These are phyloP conservation scores for Agrocybe praecox DNA, from an alignment of 768 basidiomycete genomes.

Conservation along the genomic window DNA sequence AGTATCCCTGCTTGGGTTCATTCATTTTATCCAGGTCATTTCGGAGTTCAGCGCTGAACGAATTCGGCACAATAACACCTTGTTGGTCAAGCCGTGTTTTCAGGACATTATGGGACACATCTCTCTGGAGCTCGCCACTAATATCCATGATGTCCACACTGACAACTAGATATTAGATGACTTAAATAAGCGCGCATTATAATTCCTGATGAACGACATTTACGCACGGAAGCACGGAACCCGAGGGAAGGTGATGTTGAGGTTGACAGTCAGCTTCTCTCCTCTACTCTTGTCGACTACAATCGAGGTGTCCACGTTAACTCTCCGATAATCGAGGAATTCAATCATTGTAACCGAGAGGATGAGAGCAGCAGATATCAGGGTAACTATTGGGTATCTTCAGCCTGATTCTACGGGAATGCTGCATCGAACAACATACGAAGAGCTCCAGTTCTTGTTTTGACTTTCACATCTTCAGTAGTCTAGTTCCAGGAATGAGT, in stretches of 20 bases:
- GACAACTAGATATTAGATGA: slow-evolving; percentile 59
- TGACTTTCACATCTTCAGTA: slow-evolving; percentile 98
- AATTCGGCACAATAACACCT: slow-evolving; percentile 61
- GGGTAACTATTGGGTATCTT: slow-evolving; percentile 64
- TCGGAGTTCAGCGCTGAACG: slow-evolving; percentile 63
- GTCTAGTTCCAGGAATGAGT: slow-evolving; percentile 56
- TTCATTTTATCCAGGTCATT: slow-evolving; percentile 88
- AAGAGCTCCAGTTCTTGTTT: slow-evolving; percentile 92
- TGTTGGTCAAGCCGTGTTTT: slow-evolving; percentile 74
- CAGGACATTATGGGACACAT: slow-evolving; percentile 85
- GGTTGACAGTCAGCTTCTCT: slow-evolving; percentile 87
- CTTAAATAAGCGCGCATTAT: neutral
- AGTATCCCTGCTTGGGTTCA: slow-evolving; percentile 67
- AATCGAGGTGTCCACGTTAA: slow-evolving; percentile 88
- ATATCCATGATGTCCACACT: slow-evolving; percentile 99
- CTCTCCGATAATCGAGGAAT: slow-evolving; percentile 91
- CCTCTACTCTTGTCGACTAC: slow-evolving; percentile 95
- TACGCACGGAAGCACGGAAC: slow-evolving; percentile 96
- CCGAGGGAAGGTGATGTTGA: slow-evolving; percentile 94
- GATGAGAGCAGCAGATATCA: slow-evolving; percentile 91
- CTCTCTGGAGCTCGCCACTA: slow-evolving; percentile 91
- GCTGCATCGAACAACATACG: slow-evolving; percentile 48
- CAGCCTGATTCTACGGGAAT: slow-evolving; percentile 6
- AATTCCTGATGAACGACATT: neutral
- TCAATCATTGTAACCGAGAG: slow-evolving; percentile 90